Evolutionary conservation across 1,284 basidiomycete species (phyloP), one percentile per base, ranked within the genome.

Genomic region (Kwoniella shivajii): DNA sequence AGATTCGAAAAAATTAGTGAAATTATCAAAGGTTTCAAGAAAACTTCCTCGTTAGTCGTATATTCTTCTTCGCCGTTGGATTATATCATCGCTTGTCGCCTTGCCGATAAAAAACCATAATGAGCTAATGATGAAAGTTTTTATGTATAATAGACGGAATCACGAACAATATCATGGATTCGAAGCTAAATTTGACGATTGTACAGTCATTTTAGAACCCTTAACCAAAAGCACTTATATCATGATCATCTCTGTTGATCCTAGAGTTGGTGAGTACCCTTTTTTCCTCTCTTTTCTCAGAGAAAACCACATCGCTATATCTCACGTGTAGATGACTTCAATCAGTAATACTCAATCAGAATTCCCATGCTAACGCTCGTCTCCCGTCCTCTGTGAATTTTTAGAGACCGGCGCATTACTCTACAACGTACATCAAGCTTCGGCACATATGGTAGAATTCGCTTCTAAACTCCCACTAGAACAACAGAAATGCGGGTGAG

Each of bases 1-100:
- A 84, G 95, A 33, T 98, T 96, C 74, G 95, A 98, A 79, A 90
- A 93, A 61, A 94, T 95, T 27, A 93, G 90, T 6, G 92, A 97
- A 74, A 84, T 97, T 57, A 88, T 98, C 79, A 98, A 98, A 78
- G 86, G 87, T 3, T 96, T 98, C 82, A 93, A 96, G 71, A 86
- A 90, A 66, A 87, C 89, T 13, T 96, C 92, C 77, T 84, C 88
- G 65, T 89, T 85, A 63, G 85, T 68, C 29, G 26, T 5, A 26
- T n/a, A n/a, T n/a, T n/a, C n/a, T n/a, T n/a, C n/a, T n/a, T n/a
- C n/a, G n/a, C n/a, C n/a, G n/a, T n/a, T n/a, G n/a, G n/a, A n/a
- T n/a, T n/a, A n/a, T n/a, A n/a, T n/a, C n/a, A n/a, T n/a, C n/a
- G n/a, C n/a, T n/a, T n/a, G n/a, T n/a, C n/a, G n/a, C n/a, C n/a